Evolutionary conservation across 805 yeast species (phyloP), one percentile per base, ranked within the genome.

Genomic region (Vanderwaltozyma polyspora): DNA sequence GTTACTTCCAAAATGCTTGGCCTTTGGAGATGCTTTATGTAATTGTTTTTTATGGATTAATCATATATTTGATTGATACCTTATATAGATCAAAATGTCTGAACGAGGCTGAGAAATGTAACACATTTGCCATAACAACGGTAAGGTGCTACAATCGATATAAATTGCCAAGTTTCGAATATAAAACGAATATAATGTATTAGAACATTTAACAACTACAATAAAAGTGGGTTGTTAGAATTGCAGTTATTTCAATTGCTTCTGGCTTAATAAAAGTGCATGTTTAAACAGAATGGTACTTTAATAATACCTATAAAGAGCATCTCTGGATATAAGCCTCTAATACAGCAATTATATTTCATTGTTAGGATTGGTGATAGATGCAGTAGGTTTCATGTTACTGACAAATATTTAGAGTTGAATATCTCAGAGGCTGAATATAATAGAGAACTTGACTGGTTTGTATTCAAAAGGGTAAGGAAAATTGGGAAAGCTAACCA

Each of bases 311-410:
- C 25, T 6, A 25, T 31, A 16, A 31, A 11, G 18, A 13, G 18
- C 4, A 18, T 16, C 5, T 22, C 10, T 23, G 12, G 16, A 23
- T 27, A 17, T 11, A 12, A 22, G 12, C 14, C 19, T 16, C 14
- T 25, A 11, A 9, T 10, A 11, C 11, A 35, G 5, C 41, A 37
- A 3, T 18, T 25, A 8, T 46, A 45, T 29, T 41, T 41, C 19
- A 28, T 41, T 6, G 7, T 45, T 2, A 36, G 32, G 15, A 32
- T 34, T 10, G 42, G 39, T 23, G 28, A 43, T 13, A 25, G 39
- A 14, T 42, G 41, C 28, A 23, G 39, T n/a, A 25, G 51, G 14
- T 42, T 41, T 26, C 32, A 35, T 29, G 15, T 14, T 5, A 11
- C 28, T 2, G 22, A 22, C 7, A 35, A 29, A 19, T 30, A 21